A percentile compares a stretch with the other conserved stretches of the same genome.
phyloP scores from a whole-genome alignment of 306 rosid genomes.

The Mimosa pudica region DNA sequence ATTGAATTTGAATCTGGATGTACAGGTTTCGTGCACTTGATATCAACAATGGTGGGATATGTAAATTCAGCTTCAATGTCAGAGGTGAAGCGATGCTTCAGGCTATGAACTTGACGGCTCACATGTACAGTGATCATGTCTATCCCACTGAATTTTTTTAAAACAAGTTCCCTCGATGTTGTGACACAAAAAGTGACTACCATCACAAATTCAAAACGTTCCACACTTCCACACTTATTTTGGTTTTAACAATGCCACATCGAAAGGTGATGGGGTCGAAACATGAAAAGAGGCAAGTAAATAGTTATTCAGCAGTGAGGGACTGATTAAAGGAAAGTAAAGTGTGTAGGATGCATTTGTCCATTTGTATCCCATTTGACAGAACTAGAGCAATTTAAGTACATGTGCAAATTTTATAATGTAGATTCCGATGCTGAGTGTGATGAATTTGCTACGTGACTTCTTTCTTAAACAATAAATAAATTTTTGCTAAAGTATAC shows the following conservation, averaged over 20 bases:
- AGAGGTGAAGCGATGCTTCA: slow-evolving; percentile 83
- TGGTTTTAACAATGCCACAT: neutral
- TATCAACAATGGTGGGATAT: slow-evolving; percentile 69
- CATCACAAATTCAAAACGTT: slow-evolving; percentile 3
- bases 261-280: neutral
- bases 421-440: slow-evolving; percentile 12
- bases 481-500: no score
- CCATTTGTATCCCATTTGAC: neutral
- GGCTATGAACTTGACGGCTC: slow-evolving; percentile 69
- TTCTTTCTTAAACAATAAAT: no score
- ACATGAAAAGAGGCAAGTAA: neutral
- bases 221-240: neutral
- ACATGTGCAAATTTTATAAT: slow-evolving; percentile 3
- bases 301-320: slow-evolving; percentile 9
- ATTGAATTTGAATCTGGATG: slow-evolving; percentile 17
- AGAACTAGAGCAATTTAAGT: slow-evolving; percentile 8
- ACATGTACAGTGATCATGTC: slow-evolving; percentile 69
- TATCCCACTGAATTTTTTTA: slow-evolving; percentile 47
- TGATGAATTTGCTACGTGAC: neutral
- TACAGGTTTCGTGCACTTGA: slow-evolving; percentile 75
- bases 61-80: slow-evolving; percentile 65
- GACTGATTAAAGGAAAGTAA: neutral
- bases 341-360: neutral
- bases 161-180: neutral
- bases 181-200: neutral